Conservation (phyloP, 495 filamentous ascomycete species). For the Talaromyces proteolyticus region DNA sequence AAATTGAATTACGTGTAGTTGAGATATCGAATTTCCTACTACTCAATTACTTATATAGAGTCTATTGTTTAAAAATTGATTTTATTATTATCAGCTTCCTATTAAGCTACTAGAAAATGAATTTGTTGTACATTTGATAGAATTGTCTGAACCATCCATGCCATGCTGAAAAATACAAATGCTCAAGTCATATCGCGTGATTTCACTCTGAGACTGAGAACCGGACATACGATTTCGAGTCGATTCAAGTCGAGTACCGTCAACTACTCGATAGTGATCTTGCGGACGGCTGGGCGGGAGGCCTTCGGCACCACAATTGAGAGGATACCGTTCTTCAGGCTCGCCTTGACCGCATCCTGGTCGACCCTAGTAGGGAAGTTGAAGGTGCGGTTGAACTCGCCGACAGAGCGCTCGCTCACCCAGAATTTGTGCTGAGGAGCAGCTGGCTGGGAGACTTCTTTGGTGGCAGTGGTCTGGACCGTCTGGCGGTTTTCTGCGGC, state of each 20-base stretch:
- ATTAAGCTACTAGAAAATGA: too few species aligned
- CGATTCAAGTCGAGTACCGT: background rate
- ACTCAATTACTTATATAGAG: too few species aligned
- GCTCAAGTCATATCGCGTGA: too few species aligned
- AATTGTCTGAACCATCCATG: too few species aligned
- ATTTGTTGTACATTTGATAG: too few species aligned
- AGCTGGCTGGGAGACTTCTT: background rate
- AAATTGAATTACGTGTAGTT: too few species aligned
- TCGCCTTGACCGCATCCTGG: slow-evolving; percentile 72
- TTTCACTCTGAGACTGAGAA: too few species aligned
- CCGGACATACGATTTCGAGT: too few species aligned
- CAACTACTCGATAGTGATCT: slow-evolving; percentile 56
- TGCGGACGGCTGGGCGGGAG: slow-evolving; percentile 41
- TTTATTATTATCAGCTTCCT: too few species aligned
- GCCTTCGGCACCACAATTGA: slow-evolving; percentile 78
- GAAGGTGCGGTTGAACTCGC: slow-evolving; percentile 80
- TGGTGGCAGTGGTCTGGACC: slow-evolving; percentile 7
- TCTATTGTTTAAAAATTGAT: too few species aligned
- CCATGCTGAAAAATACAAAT: too few species aligned
- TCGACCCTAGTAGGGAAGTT: slow-evolving; percentile 72
- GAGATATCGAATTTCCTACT: too few species aligned
- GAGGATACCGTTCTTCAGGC: slow-evolving; percentile 73
- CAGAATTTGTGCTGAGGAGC: slow-evolving; percentile 54
- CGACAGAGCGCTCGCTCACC: slow-evolving; percentile 77
- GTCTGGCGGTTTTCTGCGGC: slow-evolving; percentile 9